Conservation (phyloP, 2,329 filamentous ascomycete genomes). For the Teratosphaeria viscida region DNA sequence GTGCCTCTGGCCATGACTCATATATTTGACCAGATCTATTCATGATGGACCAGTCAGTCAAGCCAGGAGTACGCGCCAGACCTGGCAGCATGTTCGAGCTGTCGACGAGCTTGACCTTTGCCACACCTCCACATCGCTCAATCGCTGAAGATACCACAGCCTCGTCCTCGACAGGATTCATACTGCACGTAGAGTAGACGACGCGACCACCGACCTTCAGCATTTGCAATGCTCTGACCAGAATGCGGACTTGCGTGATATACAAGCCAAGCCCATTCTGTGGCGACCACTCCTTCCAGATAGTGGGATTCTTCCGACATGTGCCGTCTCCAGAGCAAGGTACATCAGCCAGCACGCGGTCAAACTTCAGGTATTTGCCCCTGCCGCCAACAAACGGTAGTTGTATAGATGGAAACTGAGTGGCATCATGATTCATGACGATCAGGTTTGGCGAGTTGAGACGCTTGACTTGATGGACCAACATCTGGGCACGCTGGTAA, state of each 20-base stretch:
- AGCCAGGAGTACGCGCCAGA: conserved; percentile 64
- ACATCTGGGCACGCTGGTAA: conserved; percentile 92
- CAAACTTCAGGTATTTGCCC: conserved; percentile 79
- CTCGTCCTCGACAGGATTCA: conserved; percentile 98
- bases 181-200: conserved; percentile 96
- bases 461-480: conserved; percentile 95
- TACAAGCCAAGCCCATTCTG: conserved; percentile 81
- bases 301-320: conserved; percentile 77
- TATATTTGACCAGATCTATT: conserved; percentile 74
- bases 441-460: conserved; percentile 93
- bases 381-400: conserved; percentile 50
- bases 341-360: conserved; percentile 91
- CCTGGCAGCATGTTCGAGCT: conserved; percentile 67
- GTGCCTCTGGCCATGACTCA: conserved; percentile 62
- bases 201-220: conserved; percentile 89
- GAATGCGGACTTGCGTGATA: conserved; percentile 74
- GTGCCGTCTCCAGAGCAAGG: conserved; percentile 96
- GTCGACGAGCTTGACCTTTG: conserved; percentile 75
- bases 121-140: conserved; percentile 72
- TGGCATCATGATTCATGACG: conserved; percentile 96
- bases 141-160: conserved; percentile 82
- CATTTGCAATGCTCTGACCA: conserved; percentile 88
- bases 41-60: conserved; percentile 82
- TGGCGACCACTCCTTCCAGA: conserved; percentile 93
- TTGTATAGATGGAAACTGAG: conserved; percentile 84